A percentile compares a stretch with the other conserved stretches of the same genome.
Conservation (phyloP, 2,329 filamentous ascomycete species). For the Trichoderma afroharzianum region DNA sequence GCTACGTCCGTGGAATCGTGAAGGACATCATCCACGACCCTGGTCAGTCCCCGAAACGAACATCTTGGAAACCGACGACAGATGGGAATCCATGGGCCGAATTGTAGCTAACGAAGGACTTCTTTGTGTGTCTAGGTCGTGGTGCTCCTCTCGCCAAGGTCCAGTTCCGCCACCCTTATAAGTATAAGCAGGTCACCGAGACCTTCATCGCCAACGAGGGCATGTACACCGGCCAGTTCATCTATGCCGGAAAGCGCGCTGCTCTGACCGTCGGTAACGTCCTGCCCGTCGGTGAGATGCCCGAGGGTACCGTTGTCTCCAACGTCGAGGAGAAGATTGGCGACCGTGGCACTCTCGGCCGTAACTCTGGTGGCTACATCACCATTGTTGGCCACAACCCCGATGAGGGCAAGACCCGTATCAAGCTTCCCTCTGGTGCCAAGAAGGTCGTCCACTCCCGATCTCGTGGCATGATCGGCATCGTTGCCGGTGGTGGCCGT, state of each 20-base stretch:
- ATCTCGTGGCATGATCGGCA: conserved; percentile 97
- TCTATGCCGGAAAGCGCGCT: conserved; percentile 99
- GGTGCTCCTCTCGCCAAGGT: conserved; percentile 97
- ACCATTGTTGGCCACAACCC: conserved; percentile 97
- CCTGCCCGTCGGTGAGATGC: conserved; percentile 88
- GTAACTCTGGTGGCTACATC: conserved; percentile 99
- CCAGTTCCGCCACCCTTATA: conserved; percentile 95
- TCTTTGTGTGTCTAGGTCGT: conserved; percentile 49
- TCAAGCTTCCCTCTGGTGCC: conserved; percentile 98
- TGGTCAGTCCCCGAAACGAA: conserved; percentile 46
- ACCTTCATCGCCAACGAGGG: conserved; percentile 99
- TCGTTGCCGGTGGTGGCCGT: conserved; percentile 97
- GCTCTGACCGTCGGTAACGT: conserved; percentile 95
- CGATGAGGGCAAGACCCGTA: conserved; percentile 98
- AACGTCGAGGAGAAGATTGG: conserved; percentile 99
- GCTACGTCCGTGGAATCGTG: conserved; percentile 94
- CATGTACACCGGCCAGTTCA: conserved; percentile 99
- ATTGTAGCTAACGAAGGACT: conserved; percentile 26
- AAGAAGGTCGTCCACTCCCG: conserved; percentile 97
- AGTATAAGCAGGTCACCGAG: conserved; percentile 95
- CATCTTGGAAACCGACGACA: conserved; percentile 14
- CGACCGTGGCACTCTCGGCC: conserved; percentile 92
- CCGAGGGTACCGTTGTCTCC: conserved; percentile 98
- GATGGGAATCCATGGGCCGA: conserved; percentile 17
- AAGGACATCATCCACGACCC: conserved; percentile 99